A percentile compares a stretch with the other conserved stretches of the same genome.
Evolutionary conservation across 2,329 filamentous ascomycete genomes (phyloP).

Genomic region (Xylariomycetidae sp.): DNA sequence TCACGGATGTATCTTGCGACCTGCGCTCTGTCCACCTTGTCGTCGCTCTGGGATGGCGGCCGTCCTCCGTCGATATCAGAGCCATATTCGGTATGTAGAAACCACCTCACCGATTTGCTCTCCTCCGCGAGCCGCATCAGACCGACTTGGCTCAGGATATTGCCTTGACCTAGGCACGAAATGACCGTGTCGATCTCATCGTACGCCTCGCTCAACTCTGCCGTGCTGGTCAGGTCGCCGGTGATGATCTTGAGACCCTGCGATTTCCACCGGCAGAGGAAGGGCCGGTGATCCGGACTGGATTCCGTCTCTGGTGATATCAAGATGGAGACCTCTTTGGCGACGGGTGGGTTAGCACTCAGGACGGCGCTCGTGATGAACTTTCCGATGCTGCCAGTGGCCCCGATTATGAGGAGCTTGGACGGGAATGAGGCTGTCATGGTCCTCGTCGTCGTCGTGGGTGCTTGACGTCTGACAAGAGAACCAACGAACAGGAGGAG

Average conservation of each 20-base stretch:
- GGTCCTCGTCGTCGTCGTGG: too few relatives aligned
- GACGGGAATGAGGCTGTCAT: slow-evolving; percentile 19
- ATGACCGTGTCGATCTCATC: slow-evolving; percentile 53
- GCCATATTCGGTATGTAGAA: slow-evolving; percentile 57
- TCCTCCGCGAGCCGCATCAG: slow-evolving; percentile 51
- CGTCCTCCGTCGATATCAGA: slow-evolving; percentile 53
- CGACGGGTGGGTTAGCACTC: slow-evolving; percentile 26
- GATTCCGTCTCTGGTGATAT: slow-evolving; percentile 48
- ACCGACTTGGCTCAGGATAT: slow-evolving; percentile 48
- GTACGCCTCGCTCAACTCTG: slow-evolving; percentile 49
- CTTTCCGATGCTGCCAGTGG: slow-evolving; percentile 30
- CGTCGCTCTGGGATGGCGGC: too few relatives aligned
- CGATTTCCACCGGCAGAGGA: slow-evolving; percentile 36
- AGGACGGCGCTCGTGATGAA: slow-evolving; percentile 28
- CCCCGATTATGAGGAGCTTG: slow-evolving; percentile 28
- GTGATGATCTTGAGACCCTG: slow-evolving; percentile 50
- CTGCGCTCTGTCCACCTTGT: slow-evolving; percentile 53
- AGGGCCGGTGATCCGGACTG: slow-evolving; percentile 36
- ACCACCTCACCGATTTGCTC: slow-evolving; percentile 44
- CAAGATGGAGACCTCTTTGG: slow-evolving; percentile 39
- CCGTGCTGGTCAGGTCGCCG: slow-evolving; percentile 46
- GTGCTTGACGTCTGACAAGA: too few relatives aligned
- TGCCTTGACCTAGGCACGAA: slow-evolving; percentile 53
- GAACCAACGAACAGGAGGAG: too few relatives aligned
- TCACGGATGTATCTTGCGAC: slow-evolving; percentile 51